Conservation (phyloP, 768 basidiomycete species). For the Coprinellus micaceus region DNA sequence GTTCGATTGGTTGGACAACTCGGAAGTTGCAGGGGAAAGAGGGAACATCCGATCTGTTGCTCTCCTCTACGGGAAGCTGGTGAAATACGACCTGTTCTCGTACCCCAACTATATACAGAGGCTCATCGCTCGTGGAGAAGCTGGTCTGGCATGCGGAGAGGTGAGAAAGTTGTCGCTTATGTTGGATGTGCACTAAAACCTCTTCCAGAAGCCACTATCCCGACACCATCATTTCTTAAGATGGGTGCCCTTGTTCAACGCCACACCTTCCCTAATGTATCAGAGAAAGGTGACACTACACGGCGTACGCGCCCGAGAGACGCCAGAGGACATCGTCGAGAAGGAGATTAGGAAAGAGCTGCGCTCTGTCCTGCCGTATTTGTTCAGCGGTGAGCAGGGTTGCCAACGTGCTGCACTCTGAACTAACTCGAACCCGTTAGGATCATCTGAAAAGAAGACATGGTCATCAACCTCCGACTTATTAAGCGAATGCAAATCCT, state of each 20-base stretch:
- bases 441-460: slow-evolving; percentile 4
- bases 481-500: slow-evolving; percentile 38
- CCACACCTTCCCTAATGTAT: slow-evolving; percentile 54
- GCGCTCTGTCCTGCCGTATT: slow-evolving; percentile 54
- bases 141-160: slow-evolving; percentile 50
- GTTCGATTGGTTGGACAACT: slow-evolving; percentile 78
- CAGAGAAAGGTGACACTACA: slow-evolving; percentile 71
- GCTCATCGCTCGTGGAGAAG: slow-evolving; percentile 75
- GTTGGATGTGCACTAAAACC: background rate
- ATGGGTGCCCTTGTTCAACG: slow-evolving; percentile 67
- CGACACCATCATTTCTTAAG: slow-evolving; percentile 67
- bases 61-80: slow-evolving; percentile 67
- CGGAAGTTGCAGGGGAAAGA: slow-evolving; percentile 53
- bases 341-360: slow-evolving; percentile 70
- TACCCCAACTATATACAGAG: slow-evolving; percentile 75
- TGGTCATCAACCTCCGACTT: slow-evolving; percentile 37
- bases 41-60: slow-evolving; percentile 59
- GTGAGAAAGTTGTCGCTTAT: slow-evolving; percentile 29
- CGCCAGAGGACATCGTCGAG: slow-evolving; percentile 68
- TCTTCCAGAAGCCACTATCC: slow-evolving; percentile 43
- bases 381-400: slow-evolving; percentile 55
- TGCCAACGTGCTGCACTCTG: background rate
- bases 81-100: slow-evolving; percentile 67
- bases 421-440: background rate
- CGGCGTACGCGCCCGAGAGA: slow-evolving; percentile 64